Evolutionary conservation across 176 grass and related monocot species (phyloP), one percentile per base, ranked within the genome.

Genomic region (Alopecurus myosuroides): DNA sequence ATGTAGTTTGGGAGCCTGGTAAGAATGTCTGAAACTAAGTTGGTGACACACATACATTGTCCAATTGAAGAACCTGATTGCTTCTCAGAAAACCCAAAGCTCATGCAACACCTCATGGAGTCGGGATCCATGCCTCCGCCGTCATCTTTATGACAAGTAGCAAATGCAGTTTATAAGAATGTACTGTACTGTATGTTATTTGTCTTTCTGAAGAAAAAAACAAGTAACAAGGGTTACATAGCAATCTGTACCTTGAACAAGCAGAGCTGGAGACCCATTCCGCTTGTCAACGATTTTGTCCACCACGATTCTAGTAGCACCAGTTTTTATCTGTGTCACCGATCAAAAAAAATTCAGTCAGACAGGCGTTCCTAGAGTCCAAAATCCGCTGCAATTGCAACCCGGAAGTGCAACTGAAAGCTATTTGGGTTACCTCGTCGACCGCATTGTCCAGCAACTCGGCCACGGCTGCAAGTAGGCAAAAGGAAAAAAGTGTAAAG

Each of bases 1-100:
- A 50, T 35, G 11, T 69, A 81, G 26, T 49, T 80, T 35, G 0
- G 4, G 22, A 7, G 41, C 56, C 82, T 22, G 48, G 40, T 28
- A 82, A 70, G 12, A 41, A 17, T 71, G 25, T 81, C 41, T 40
- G 65, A 62, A 83, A 81, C 42, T 4, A 8, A 72, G 35, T 50
- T 81, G 35, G 12, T 69, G 60, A 25, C 53, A 74, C 9, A 76
- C 81, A 46, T 87, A 92, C 94, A 97, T 81, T 94, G 94, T 31
- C 94, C 94, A 48, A 97, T 97, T 25, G 83, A 80, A 78, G 88
- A 92, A 41, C 79, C 86, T 13, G 92, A 79, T 81, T 92, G 84
- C 81, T 94, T 97, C 26, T 94, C 88, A 12, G 94, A 97, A 89
- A 89, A 97, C 57, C 92, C 94, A 89, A 97, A 97, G 86, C 94